Conservation (phyloP, 257 asterid species). For the Solanum sparsipilum region DNA sequence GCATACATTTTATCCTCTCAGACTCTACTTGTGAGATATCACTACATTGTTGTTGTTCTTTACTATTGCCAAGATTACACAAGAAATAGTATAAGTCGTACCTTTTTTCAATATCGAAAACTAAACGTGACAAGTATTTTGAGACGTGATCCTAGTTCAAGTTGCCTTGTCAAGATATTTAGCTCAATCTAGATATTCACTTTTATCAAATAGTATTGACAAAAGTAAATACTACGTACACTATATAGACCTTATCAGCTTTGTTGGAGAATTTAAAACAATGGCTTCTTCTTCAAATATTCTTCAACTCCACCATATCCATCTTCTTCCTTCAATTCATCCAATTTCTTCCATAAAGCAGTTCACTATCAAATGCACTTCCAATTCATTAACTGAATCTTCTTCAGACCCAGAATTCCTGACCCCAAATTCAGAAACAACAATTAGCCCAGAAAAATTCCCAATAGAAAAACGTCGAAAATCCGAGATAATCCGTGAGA, state of each 20-base stretch:
- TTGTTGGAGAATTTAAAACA: not conserved
- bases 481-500: slow-evolving; percentile 59
- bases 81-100: too few species aligned
- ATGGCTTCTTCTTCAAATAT: slow-evolving; percentile 32
- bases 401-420: slow-evolving; percentile 29
- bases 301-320: slow-evolving; percentile 24
- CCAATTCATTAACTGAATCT: slow-evolving; percentile 10
- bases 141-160: accelerated
- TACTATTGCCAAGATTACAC: not conserved
- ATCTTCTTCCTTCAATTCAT: slow-evolving; percentile 9
- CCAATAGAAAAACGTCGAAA: slow-evolving; percentile 59
- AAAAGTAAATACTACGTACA: not conserved
- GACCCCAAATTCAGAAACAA: slow-evolving; percentile 33
- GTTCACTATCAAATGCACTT: slow-evolving; percentile 26
- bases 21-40: not conserved
- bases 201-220: not conserved
- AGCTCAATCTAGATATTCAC: not conserved
- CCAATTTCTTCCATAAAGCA: slow-evolving; percentile 1
- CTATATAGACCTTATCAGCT: not conserved
- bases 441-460: slow-evolving; percentile 47
- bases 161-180: not conserved
- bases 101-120: too few species aligned
- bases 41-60: not conserved
- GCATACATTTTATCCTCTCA: not conserved
- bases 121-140: too few species aligned